Evolutionary conservation across 805 yeast species (phyloP).

Genomic region (Monosporozyma aerobia): DNA sequence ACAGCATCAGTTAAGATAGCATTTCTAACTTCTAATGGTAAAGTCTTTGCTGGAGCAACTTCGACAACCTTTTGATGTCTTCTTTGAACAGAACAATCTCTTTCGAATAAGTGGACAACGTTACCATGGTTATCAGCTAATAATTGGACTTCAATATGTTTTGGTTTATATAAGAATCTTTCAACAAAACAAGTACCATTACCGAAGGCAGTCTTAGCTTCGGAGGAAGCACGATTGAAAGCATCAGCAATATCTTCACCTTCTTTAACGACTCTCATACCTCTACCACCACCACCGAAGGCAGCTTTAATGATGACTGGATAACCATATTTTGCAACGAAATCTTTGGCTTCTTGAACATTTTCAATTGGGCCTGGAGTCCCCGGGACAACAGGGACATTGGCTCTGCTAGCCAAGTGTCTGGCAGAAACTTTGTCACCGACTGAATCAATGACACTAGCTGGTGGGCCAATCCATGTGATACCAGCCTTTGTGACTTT

Average conservation of each 20-base stretch:
- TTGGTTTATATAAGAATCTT: conserved; percentile 88
- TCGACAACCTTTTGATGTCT: conserved; percentile 98
- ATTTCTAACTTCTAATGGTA: conserved; percentile 76
- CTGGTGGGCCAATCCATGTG: conserved; percentile 93
- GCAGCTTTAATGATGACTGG: conserved; percentile 99
- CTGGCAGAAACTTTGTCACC: conserved; percentile 98
- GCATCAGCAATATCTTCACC: conserved; percentile 92
- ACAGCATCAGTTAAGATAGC: conserved; percentile 94
- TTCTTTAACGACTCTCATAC: conserved; percentile 98
- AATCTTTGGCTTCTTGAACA: conserved; percentile 66
- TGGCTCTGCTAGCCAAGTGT: conserved; percentile 65
- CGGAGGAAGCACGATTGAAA: conserved; percentile 85
- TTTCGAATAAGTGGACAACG: conserved; percentile 89
- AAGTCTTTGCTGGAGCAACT: conserved; percentile 92
- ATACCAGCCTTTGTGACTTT: conserved; percentile 87
- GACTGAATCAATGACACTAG: conserved; percentile 79
- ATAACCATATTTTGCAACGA: conserved; percentile 77
- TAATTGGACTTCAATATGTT: conserved; percentile 95
- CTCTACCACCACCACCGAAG: conserved; percentile 99
- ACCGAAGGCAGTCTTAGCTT: conserved; percentile 93
- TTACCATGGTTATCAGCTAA: conserved; percentile 91
- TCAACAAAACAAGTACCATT: conserved; percentile 97
- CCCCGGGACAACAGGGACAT: conserved; percentile 95
- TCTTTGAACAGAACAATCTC: conserved; percentile 99
- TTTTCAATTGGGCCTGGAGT: conserved; percentile 92